Evolutionary conservation across 306 rosid species (phyloP).

Genomic region (Gynostemma pentaphyllum): DNA sequence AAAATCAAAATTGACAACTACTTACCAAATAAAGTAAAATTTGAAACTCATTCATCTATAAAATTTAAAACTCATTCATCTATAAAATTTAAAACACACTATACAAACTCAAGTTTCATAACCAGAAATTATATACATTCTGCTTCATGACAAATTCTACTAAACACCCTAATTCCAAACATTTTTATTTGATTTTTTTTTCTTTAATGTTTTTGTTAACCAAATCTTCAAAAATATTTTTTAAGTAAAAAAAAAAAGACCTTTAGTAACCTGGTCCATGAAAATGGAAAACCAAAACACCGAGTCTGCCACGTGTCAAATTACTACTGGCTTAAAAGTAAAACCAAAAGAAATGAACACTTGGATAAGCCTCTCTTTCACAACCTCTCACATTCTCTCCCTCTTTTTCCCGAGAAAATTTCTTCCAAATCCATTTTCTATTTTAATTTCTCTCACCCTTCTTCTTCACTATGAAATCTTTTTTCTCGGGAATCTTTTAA

Average conservation of each 20-base stretch:
- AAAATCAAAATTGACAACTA: too few species aligned
- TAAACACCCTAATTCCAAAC: too few species aligned
- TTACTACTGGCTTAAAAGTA: conserved; percentile 9
- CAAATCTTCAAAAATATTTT: neutral
- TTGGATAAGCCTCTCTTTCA: conserved; percentile 54
- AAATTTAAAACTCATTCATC: too few species aligned
- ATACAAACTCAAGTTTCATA: too few species aligned
- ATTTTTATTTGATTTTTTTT: too few species aligned
- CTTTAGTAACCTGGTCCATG: neutral
- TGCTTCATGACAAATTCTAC: too few species aligned
- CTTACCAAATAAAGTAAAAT: too few species aligned
- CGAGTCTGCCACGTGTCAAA: conserved; percentile 29
- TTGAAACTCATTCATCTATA: too few species aligned
- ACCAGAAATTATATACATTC: too few species aligned
- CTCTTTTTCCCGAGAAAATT: conserved; percentile 5
- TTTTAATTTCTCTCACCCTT: conserved; percentile 3
- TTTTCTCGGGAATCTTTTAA: conserved; percentile 23
- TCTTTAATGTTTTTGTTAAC: too few species aligned
- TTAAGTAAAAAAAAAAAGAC: neutral
- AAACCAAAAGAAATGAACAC: conserved; percentile 18
- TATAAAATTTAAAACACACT: too few species aligned
- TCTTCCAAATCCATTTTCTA: conserved; percentile 6
- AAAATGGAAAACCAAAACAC: neutral
- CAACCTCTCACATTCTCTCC: conserved; percentile 25
- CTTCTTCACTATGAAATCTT: conserved; percentile 18